Evolutionary conservation across 169 alveolate genomes (phyloP).

Genomic region (Cryptosporidium felis): DNA sequence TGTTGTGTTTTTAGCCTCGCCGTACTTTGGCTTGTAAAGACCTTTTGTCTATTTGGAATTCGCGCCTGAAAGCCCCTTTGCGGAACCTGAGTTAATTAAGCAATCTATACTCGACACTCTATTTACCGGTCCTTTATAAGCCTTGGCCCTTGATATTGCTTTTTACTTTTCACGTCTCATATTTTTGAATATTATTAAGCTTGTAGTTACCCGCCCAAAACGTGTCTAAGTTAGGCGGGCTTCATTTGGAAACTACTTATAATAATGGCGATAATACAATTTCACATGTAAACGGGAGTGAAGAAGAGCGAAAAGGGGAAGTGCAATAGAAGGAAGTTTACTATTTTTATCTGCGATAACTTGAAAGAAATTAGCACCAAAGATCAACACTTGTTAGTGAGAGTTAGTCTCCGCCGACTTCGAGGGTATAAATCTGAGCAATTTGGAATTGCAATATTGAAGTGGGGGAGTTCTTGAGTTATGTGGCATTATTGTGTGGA

Average conservation of each 20-base stretch:
- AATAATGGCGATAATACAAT: slow-evolving; percentile 12
- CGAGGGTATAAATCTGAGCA: too few species aligned
- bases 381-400: too few species aligned
- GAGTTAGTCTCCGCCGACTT: too few species aligned
- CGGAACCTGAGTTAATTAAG: not conserved
- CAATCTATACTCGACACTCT: not conserved
- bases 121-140: not conserved
- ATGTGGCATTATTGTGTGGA: too few species aligned
- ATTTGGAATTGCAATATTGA: too few species aligned
- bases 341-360: too few species aligned
- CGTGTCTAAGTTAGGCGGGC: slow-evolving; percentile 52
- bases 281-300: slow-evolving; percentile 30
- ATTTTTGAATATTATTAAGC: not conserved
- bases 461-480: too few species aligned
- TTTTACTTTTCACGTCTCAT: slow-evolving; percentile 3
- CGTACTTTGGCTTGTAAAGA: too few species aligned
- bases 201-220: slow-evolving; percentile 36
- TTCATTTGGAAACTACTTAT: slow-evolving; percentile 44
- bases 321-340: not conserved
- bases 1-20: not conserved
- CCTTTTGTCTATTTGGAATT: not conserved
- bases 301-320: not conserved
- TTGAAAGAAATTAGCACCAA: too few species aligned
- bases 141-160: not conserved
- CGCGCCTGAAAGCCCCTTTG: not conserved